phyloP scores from a whole-genome alignment of 2,329 filamentous ascomycete genomes.

The Coniosporium tulheliwenetii region DNA sequence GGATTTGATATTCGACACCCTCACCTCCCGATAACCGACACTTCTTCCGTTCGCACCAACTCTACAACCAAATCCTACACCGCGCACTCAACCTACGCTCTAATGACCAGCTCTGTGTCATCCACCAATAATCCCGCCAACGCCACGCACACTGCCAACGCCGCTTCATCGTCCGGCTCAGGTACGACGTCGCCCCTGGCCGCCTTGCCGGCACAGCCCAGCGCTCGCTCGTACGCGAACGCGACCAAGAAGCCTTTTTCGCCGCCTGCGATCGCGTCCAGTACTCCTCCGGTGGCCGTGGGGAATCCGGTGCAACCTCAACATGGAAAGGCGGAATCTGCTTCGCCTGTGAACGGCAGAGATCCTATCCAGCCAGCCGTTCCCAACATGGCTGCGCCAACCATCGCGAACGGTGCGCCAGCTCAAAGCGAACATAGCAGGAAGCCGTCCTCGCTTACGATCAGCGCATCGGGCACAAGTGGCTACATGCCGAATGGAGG shows the following conservation, averaged over 20 bases:
- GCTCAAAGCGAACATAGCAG: conserved; percentile 55
- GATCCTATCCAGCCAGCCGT: conserved; percentile 53
- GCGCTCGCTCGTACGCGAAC: conserved; percentile 45
- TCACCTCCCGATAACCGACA: not conserved
- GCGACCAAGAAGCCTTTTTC: conserved; percentile 41
- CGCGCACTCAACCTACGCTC: conserved; percentile 13
- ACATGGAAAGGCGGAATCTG: conserved; percentile 45
- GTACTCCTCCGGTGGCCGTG: conserved; percentile 34
- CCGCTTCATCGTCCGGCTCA: conserved; percentile 30
- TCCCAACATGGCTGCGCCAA: conserved; percentile 38
- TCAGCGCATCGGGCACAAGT: conserved; percentile 66
- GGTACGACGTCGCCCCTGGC: conserved; percentile 34
- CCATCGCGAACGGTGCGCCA: conserved; percentile 41
- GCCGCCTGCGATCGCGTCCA: conserved; percentile 31
- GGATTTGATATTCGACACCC: conserved; percentile 1
- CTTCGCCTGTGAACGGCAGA: conserved; percentile 77
- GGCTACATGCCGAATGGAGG: conserved; percentile 67
- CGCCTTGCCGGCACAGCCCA: conserved; percentile 39
- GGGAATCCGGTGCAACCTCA: conserved; percentile 30
- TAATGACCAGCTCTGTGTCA: conserved; percentile 48
- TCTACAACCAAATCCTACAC: conserved; percentile 5
- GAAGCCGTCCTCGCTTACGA: conserved; percentile 72
- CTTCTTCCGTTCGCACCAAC: conserved; percentile 1
- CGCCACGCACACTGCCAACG: conserved; percentile 30
- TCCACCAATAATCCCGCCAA: conserved; percentile 32